Evolutionary conservation across 192 early-diverging fungal species (phyloP).

Genomic region (Phycomyces blakesleeanus): DNA sequence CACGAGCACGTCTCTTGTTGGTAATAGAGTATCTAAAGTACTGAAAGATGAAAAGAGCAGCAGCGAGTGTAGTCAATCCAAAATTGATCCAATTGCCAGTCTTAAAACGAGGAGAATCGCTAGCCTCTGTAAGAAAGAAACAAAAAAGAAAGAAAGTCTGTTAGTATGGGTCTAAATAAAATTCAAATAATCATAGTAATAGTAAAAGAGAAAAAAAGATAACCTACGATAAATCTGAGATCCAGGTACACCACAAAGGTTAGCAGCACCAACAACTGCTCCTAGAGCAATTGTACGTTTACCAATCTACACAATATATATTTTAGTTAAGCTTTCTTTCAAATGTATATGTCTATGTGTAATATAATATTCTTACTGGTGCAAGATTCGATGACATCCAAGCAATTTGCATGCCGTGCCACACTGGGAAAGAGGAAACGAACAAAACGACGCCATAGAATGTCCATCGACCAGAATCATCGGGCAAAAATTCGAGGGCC

Average conservation of each 20-base stretch:
- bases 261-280: constrained; percentile 24
- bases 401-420: constrained; percentile 32
- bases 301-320: too few species aligned
- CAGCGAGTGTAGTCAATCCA: background rate
- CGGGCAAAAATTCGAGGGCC: constrained; percentile 30
- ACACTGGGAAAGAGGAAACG: constrained; percentile 12
- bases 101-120: constrained; percentile 18
- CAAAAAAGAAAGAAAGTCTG: background rate
- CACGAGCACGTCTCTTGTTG: constrained; percentile 46
- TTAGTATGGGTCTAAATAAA: background rate
- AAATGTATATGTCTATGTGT: too few species aligned
- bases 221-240: constrained; percentile 25
- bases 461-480: constrained; percentile 26
- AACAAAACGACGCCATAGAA: constrained; percentile 20
- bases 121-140: constrained; percentile 2
- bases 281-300: constrained; percentile 25
- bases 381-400: constrained; percentile 27
- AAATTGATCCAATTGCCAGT: constrained; percentile 22
- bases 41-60: constrained; percentile 36
- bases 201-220: too few species aligned
- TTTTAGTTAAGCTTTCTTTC: too few species aligned
- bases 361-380: background rate
- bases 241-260: constrained; percentile 21
- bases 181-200: too few species aligned
- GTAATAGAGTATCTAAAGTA: constrained; percentile 37